Evolutionary conservation across 106 monocot species (phyloP), one percentile per base, ranked within the genome.

Genomic region (Dioscorea dumetorum): DNA sequence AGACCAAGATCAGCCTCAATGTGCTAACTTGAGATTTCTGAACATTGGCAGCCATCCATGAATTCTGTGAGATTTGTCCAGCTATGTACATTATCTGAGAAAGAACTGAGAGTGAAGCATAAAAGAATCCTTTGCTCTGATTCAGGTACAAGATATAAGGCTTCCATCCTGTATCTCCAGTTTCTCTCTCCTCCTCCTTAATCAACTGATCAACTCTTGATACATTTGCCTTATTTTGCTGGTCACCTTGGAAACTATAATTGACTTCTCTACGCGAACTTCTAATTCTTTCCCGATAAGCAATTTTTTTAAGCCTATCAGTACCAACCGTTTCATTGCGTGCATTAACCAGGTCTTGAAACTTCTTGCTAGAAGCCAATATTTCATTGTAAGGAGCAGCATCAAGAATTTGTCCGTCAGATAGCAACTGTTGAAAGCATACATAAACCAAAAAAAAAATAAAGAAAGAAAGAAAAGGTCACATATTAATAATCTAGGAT

Each of bases 1-100:
- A 99, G 19, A 99, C 92, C n/a, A n/a, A 14, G 67, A 92, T 90
- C 32, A 99, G 56, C 49, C 67, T 67, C 49, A 93, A 64, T 32
- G 78, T 81, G 85, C 92, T 84, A 48, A 90, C 84, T 77, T 79
- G 61, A 49, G 87, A 74, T 65, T 93, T 82, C 33, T 93, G 57
- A 41, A 99, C 85, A 69, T 99, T 92, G 21, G 84, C 84, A 64
- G 97, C 97, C 97, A 99, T 90, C 97, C 97, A 99, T 66, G 92
- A 82, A 57, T 99, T 99, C 58, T 99, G 97, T 3, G 73, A 84
- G 49, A 99, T 79, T 70, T 99, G 97, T 12, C 92, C 89, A 48
- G 70, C 61, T 74, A 93, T 33, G 73, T 92, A 99, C 64, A 79
- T 62, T 35, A 64, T 48, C 66, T 93, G 97, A 63, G 67, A 87